Percentiles rank a stretch among this genome's conserved stretches.
phyloP scores from a whole-genome alignment of 208 protist genomes.

The Leishmania aethiopica region DNA sequence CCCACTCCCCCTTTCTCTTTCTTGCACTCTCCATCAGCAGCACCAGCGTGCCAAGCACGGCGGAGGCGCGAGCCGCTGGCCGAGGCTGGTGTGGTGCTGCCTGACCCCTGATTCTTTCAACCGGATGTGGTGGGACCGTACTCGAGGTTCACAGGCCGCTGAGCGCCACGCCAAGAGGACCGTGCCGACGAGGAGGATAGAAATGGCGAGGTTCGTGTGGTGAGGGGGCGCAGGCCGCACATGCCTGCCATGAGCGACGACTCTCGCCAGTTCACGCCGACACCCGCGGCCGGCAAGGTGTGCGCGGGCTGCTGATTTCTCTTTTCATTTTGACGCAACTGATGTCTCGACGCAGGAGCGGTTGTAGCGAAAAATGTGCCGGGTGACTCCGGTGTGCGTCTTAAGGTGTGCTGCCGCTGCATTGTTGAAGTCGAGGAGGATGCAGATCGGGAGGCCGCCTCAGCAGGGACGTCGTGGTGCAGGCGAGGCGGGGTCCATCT shows the following conservation, averaged over 20 bases:
- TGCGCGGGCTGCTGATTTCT: not conserved
- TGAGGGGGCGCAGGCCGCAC: not conserved
- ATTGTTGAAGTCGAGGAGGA: not conserved
- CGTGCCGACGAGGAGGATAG: not conserved
- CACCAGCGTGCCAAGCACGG: not conserved
- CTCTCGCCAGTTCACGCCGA: not conserved
- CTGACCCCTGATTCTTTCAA: not conserved
- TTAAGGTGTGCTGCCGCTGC: not conserved
- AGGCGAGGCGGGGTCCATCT: not conserved
- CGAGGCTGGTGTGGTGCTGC: not conserved
- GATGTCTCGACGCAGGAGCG: not conserved
- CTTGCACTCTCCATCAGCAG: not conserved
- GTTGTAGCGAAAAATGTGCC: not conserved
- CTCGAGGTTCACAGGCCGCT: constrained; percentile 1
- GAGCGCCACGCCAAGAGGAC: not conserved
- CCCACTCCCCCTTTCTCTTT: not conserved
- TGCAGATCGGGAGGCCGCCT: not conserved
- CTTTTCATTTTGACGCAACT: not conserved
- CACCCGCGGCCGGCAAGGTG: no score
- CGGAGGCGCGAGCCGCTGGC: not conserved
- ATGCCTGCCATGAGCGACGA: not conserved
- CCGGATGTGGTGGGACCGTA: constrained; percentile 18
- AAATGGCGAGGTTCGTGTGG: not conserved
- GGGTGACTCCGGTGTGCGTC: not conserved
- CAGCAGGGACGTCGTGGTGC: not conserved